Base-by-base conservation (phyloP, 148 eudicot species). In the Rheum nobile region DNA sequence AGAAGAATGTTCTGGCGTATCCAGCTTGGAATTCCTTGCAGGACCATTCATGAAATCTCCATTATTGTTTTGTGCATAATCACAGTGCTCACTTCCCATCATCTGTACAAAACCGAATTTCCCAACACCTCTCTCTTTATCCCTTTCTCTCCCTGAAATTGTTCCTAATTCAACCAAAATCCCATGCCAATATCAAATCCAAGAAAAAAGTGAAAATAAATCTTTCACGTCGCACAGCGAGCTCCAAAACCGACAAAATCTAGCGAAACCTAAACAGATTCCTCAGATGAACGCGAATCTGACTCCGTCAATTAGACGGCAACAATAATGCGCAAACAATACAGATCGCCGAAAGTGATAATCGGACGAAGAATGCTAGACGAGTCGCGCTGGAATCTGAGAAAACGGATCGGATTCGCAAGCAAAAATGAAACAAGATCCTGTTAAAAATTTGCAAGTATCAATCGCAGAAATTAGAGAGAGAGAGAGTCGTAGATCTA, bases 1-100 rank as follows among this genome's bases (percentile, higher is more conserved):
- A 29, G 78, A 68, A 16, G 67, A 26, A n/a, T 54, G 29, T 8
- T 39, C 35, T 1, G 77, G 72, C 4, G 84, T 28, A 46, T 77
- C 75, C n/a, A 46, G 52, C 11, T 54, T 9, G 21, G 63, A 59
- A 34, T 67, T 37, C 52, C 69, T 19, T 10, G 46, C 71, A 21
- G 77, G 75, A 52, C 78, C 65, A 37, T 17, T 65, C 41, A 57
- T 28, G 31, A 57, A 57, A 57, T 28, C 34, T 24, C 67, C 14
- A 57, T 65, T 32, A 32, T 6, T 1, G 10, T 32, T 65, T 37
- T 65, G 39, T 65, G 21, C 38, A 34, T 65, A 32, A 65, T 65
- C 70, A 32, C 13, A 32, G n/a, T 65, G 6, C 70, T 65, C 70
- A 65, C 70, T 65, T 34, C 70, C 39, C 70, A 65, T 65, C 70